These are phyloP conservation scores for Umbelopsis isabellina DNA, from an alignment of 192 early-diverging fungal genomes.

Conservation along the genomic window DNA sequence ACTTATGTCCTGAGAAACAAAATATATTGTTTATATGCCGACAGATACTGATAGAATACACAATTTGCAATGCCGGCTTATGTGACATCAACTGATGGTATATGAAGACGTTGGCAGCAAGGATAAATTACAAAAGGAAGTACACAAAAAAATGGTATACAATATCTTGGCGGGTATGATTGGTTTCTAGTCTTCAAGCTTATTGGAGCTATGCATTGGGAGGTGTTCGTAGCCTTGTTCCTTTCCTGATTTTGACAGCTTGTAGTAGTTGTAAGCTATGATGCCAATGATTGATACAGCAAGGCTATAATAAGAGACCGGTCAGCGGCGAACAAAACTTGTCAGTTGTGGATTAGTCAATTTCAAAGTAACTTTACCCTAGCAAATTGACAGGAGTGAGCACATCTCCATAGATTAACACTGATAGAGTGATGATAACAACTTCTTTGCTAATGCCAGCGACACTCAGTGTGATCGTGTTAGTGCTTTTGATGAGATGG, in stretches of 20 bases:
- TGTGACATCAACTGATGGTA: neutral
- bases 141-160: neutral
- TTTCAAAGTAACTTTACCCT: conserved; percentile 49
- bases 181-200: conserved; percentile 25
- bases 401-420: conserved; percentile 72
- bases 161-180: neutral
- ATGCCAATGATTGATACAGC: conserved; percentile 63
- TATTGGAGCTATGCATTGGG: conserved; percentile 25
- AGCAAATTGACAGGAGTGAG: conserved; percentile 66
- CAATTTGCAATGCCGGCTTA: neutral
- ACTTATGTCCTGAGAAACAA: neutral
- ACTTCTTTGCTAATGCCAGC: conserved; percentile 84
- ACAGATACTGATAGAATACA: too few relatives aligned
- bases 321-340: too few relatives aligned
- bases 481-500: conserved; percentile 74
- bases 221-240: conserved; percentile 29
- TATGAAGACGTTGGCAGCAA: conserved; percentile 2
- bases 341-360: conserved; percentile 27
- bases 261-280: conserved; percentile 52
- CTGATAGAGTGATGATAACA: conserved; percentile 69
- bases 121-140: conserved; percentile 18
- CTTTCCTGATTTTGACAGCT: conserved; percentile 28
- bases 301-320: conserved; percentile 34
- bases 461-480: conserved; percentile 81
- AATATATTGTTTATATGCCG: too few relatives aligned